These are phyloP conservation scores for Globisporangium abappressorium DNA, from an alignment of 352 stramenopile genomes.

Conservation along the genomic window DNA sequence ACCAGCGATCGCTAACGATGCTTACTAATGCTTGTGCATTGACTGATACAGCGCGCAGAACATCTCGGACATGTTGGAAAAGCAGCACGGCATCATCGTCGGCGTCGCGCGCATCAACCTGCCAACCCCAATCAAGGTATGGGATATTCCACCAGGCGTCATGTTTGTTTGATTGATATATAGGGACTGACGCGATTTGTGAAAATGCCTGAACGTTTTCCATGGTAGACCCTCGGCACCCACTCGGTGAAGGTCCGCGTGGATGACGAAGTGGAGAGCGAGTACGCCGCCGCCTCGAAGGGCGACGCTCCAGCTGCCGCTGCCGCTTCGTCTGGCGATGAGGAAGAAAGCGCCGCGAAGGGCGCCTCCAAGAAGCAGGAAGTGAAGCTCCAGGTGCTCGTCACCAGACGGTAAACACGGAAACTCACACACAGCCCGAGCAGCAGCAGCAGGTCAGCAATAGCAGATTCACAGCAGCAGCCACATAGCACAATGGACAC, in stretches of 20 bases:
- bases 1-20: not conserved
- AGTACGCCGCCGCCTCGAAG: slow-evolving; percentile 49
- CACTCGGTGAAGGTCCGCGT: slow-evolving; percentile 84
- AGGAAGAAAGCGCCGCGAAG: slow-evolving; percentile 27
- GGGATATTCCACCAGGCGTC: not conserved
- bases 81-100: slow-evolving; percentile 79
- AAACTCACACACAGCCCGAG: not conserved
- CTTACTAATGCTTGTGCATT: not conserved
- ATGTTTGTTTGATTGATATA: not conserved
- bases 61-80: slow-evolving; percentile 85
- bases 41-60: slow-evolving; percentile 50
- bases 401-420: slow-evolving; percentile 62
- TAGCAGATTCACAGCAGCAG: not conserved
- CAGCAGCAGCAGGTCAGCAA: not conserved
- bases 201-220: not conserved
- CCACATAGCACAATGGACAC: slow-evolving; percentile 2
- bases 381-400: slow-evolving; percentile 55
- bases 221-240: slow-evolving; percentile 52
- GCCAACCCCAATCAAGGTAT: slow-evolving; percentile 66
- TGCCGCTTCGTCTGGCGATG: slow-evolving; percentile 15
- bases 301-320: slow-evolving; percentile 21
- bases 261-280: slow-evolving; percentile 70
- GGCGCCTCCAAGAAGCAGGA: slow-evolving; percentile 77
- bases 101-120: slow-evolving; percentile 76
- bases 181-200: not conserved